These are phyloP conservation scores for Castanea sativa DNA, from an alignment of 306 rosid species.

Conservation along the genomic window DNA sequence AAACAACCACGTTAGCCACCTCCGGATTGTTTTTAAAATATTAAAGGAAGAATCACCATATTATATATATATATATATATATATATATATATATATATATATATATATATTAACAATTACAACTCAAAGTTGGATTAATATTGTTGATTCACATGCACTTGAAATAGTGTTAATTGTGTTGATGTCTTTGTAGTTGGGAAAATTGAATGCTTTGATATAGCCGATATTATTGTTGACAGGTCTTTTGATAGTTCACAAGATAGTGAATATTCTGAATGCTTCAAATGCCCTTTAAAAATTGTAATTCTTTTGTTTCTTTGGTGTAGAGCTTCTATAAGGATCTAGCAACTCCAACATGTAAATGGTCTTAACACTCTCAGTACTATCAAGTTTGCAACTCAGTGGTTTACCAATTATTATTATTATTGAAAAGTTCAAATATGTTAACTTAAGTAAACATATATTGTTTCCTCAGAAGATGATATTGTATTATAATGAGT, in stretches of 20 bases:
- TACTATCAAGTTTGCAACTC: not conserved
- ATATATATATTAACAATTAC: not conserved
- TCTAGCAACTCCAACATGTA: not conserved
- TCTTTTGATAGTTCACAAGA: constrained; percentile 32
- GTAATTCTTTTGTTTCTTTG: constrained; percentile 28
- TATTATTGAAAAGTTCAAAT: too few species aligned
- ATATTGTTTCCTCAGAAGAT: too few species aligned
- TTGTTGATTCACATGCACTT: constrained; percentile 23
- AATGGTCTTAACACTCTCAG: not conserved
- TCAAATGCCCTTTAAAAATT: constrained; percentile 29
- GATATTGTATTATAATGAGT: too few species aligned
- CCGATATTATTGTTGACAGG: constrained; percentile 30
- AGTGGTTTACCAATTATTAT: not conserved
- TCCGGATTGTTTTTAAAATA: too few species aligned
- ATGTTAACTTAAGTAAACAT: too few species aligned
- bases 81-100: too few species aligned
- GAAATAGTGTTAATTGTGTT: constrained; percentile 14
- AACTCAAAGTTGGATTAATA: not conserved
- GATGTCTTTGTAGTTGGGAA: constrained; percentile 27
- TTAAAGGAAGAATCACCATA: too few species aligned
- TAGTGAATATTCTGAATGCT: constrained; percentile 31
- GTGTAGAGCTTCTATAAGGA: not conserved
- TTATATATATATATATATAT: too few species aligned
- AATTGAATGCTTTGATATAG: constrained; percentile 27
- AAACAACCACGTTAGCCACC: too few species aligned